phyloP scores from a whole-genome alignment of 1,284 basidiomycete species.

The Sanghuangporus baumii region DNA sequence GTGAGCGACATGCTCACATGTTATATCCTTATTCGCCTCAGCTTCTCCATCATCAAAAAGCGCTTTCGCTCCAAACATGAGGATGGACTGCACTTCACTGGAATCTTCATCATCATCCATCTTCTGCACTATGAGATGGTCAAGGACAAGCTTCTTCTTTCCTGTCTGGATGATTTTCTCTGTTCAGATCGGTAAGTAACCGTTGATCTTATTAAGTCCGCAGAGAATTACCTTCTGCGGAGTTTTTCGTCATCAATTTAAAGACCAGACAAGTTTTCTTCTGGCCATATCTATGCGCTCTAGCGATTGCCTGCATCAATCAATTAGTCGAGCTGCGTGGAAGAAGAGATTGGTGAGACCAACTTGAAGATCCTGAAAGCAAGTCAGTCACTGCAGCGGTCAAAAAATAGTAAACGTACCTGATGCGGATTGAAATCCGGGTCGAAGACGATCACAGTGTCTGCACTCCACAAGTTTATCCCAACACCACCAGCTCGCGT shows the following conservation, averaged over 20 bases:
- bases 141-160: conserved; percentile 87
- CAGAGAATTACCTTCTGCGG: conserved; percentile 69
- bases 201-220: conserved; percentile 4
- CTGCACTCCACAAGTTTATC: conserved; percentile 86
- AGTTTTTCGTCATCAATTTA: conserved; percentile 87
- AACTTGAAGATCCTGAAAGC: conserved; percentile 63
- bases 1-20: conserved; percentile 45
- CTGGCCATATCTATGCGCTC: conserved; percentile 81
- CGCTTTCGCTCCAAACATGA: conserved; percentile 78
- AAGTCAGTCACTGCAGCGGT: conserved; percentile 4
- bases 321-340: not conserved
- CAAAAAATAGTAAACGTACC: conserved; percentile 31
- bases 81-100: conserved; percentile 73
- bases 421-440: conserved; percentile 95
- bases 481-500: conserved; percentile 96
- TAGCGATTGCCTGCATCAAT: conserved; percentile 71
- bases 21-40: conserved; percentile 48
- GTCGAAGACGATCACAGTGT: conserved; percentile 90
- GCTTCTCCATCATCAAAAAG: conserved; percentile 59
- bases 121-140: conserved; percentile 90
- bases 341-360: conserved; percentile 4
- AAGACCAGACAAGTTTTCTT: conserved; percentile 83
- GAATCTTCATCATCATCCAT: conserved; percentile 78
- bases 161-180: conserved; percentile 84
- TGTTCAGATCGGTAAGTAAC: conserved; percentile 28